A percentile compares a stretch with the other conserved stretches of the same genome.
phyloP scores from a whole-genome alignment of 495 filamentous ascomycete genomes.

The Penicillium egyptiacum region DNA sequence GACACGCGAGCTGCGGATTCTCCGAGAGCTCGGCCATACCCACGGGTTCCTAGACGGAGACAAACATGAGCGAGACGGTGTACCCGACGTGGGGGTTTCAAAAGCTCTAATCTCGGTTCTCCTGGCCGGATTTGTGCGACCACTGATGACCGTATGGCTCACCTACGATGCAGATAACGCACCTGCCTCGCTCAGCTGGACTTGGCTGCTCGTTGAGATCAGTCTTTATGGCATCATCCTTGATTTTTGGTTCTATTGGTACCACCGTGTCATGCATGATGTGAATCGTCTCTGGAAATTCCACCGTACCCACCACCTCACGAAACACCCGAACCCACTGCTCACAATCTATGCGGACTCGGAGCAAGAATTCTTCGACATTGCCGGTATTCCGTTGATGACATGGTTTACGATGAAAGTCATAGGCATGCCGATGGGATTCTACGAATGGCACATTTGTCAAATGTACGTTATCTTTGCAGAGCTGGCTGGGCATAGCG shows the following conservation, averaged over 20 bases:
- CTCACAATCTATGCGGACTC: conserved; percentile 45
- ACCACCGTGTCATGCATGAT: conserved; percentile 46
- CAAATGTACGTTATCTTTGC: conserved; percentile 43
- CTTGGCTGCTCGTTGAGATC: conserved; percentile 38
- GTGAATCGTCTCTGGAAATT: conserved; percentile 41
- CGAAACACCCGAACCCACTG: conserved; percentile 45
- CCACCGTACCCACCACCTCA: conserved; percentile 47
- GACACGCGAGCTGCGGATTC: conserved; percentile 37
- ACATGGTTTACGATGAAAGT: conserved; percentile 33
- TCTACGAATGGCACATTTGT: conserved; percentile 48
- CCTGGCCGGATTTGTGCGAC: conserved; percentile 15
- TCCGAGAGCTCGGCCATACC: conserved; percentile 30
- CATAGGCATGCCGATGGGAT: conserved; percentile 41
- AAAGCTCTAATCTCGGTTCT: conserved; percentile 32
- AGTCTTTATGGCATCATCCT: conserved; percentile 44
- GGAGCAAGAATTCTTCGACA: conserved; percentile 47
- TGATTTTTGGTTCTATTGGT: conserved; percentile 50
- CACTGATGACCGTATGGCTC: conserved; percentile 14
- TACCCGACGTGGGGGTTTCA: conserved; percentile 30
- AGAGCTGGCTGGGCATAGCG: conserved; percentile 43
- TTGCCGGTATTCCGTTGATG: conserved; percentile 41
- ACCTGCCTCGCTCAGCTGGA: conserved; percentile 32
- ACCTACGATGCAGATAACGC: conserved; percentile 46
- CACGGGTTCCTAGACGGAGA: conserved; percentile 35
- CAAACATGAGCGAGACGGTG: conserved; percentile 34